phyloP scores from a whole-genome alignment of 768 basidiomycete genomes.

The Mrakia hoshinonis region DNA sequence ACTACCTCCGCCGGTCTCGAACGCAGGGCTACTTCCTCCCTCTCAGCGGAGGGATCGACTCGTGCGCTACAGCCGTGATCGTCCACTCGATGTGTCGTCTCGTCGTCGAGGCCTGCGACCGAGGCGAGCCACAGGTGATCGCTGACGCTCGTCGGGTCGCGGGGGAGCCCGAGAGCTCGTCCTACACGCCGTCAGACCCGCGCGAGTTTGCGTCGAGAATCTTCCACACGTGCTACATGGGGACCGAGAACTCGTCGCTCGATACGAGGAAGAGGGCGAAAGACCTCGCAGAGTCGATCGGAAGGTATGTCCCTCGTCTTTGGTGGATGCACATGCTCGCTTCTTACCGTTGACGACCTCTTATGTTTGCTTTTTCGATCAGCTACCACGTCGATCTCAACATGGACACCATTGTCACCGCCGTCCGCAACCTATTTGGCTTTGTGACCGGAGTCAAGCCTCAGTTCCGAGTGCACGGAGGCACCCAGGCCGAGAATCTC shows the following conservation, averaged over 20 bases:
- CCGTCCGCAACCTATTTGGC: constrained; percentile 71
- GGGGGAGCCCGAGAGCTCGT: constrained; percentile 71
- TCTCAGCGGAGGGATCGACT: constrained; percentile 91
- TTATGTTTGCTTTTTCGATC: background rate
- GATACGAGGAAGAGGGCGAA: constrained; percentile 84
- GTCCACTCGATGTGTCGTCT: constrained; percentile 93
- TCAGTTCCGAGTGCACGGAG: constrained; percentile 78
- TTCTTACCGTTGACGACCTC: no score
- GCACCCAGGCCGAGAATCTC: constrained; percentile 76
- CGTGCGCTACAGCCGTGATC: constrained; percentile 91
- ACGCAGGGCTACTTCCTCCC: constrained; percentile 94
- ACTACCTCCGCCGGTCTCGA: constrained; percentile 86
- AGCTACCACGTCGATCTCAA: constrained; percentile 93
- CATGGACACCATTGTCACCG: constrained; percentile 84
- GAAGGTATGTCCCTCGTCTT: constrained; percentile 60
- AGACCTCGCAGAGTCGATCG: constrained; percentile 75
- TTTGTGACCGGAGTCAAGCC: constrained; percentile 68
- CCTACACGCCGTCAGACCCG: constrained; percentile 76
- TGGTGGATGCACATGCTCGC: no score
- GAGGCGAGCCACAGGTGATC: constrained; percentile 75
- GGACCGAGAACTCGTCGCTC: constrained; percentile 83
- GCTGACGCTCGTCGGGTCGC: constrained; percentile 79
- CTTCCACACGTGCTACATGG: constrained; percentile 99
- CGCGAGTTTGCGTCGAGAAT: constrained; percentile 75
- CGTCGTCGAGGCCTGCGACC: constrained; percentile 60